phyloP scores from a whole-genome alignment of 306 rosid genomes.

The Glycine latifolia region DNA sequence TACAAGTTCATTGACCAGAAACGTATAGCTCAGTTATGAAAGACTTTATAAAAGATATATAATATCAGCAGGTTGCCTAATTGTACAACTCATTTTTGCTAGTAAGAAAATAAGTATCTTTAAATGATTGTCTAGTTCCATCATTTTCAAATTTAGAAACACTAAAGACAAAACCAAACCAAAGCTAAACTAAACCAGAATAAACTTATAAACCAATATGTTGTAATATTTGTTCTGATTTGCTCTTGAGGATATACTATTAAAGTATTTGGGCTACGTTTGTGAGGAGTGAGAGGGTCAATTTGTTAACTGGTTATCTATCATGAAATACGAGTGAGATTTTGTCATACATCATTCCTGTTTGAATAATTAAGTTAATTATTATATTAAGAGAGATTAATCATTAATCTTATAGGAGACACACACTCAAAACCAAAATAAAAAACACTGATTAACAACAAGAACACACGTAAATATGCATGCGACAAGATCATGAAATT shows the following conservation, averaged over 20 bases:
- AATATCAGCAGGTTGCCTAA: constrained; percentile 10
- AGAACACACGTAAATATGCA: no score
- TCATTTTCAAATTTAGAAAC: constrained; percentile 20
- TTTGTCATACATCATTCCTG: background rate
- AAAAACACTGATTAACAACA: no score
- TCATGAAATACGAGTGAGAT: background rate
- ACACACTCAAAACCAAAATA: background rate
- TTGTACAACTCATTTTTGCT: constrained; percentile 43
- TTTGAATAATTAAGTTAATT: background rate
- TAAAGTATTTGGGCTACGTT: background rate
- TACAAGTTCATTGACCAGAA: constrained; percentile 24
- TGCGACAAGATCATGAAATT: no score
- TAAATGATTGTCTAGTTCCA: constrained; percentile 28
- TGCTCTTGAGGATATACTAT: background rate
- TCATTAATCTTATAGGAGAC: background rate
- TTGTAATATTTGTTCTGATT: constrained; percentile 13
- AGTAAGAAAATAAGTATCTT: background rate
- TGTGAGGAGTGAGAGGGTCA: background rate
- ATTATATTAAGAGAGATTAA: background rate
- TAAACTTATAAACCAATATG: constrained; percentile 14
- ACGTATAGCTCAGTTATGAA: constrained; percentile 2
- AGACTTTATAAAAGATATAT: background rate
- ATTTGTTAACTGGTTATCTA: background rate
- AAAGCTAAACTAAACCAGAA: constrained; percentile 8
- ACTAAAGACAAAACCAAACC: constrained; percentile 38